phyloP scores from a whole-genome alignment of 1,284 basidiomycete genomes.

The Stygiomarasmius scandens region DNA sequence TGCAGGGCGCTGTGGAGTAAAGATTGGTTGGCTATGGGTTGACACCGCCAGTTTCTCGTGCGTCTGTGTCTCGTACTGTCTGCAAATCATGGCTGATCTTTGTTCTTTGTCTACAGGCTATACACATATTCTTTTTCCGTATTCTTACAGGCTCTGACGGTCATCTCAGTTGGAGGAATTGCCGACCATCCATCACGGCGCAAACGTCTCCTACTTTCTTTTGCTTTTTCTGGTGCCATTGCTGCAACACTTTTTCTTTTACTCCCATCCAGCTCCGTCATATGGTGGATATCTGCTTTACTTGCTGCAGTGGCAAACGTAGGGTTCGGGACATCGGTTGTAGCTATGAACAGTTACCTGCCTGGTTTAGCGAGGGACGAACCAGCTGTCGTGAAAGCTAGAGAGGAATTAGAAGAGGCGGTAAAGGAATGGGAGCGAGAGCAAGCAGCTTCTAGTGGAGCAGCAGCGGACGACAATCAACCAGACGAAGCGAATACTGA shows the following conservation, averaged over 20 bases:
- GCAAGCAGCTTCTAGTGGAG: slow-evolving; percentile 5
- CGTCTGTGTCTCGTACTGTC: slow-evolving; percentile 21
- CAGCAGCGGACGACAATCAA: slow-evolving; percentile 12
- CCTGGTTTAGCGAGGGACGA: slow-evolving; percentile 73
- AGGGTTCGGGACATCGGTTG: slow-evolving; percentile 80
- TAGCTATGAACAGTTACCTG: slow-evolving; percentile 90
- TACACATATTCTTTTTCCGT: slow-evolving; percentile 88
- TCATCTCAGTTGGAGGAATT: slow-evolving; percentile 88
- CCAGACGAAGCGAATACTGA: slow-evolving; percentile 24
- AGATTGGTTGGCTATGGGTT: slow-evolving; percentile 78
- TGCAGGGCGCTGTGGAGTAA: slow-evolving; percentile 67
- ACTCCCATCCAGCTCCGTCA: slow-evolving; percentile 65
- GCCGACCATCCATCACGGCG: slow-evolving; percentile 82
- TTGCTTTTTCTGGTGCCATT: slow-evolving; percentile 72
- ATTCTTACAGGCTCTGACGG: slow-evolving; percentile 82
- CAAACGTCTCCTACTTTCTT: slow-evolving; percentile 74
- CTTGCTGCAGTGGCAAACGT: slow-evolving; percentile 79
- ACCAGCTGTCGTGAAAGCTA: slow-evolving; percentile 57
- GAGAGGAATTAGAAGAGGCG: slow-evolving; percentile 37
- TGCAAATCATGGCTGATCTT: neutral
- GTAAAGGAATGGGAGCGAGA: slow-evolving; percentile 2
- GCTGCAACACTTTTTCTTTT: slow-evolving; percentile 72
- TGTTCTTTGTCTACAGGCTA: slow-evolving; percentile 50
- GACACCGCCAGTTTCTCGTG: slow-evolving; percentile 89
- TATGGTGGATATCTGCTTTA: slow-evolving; percentile 67